phyloP scores from a whole-genome alignment of 139 green algal species.

The Chloropicon primus region DNA sequence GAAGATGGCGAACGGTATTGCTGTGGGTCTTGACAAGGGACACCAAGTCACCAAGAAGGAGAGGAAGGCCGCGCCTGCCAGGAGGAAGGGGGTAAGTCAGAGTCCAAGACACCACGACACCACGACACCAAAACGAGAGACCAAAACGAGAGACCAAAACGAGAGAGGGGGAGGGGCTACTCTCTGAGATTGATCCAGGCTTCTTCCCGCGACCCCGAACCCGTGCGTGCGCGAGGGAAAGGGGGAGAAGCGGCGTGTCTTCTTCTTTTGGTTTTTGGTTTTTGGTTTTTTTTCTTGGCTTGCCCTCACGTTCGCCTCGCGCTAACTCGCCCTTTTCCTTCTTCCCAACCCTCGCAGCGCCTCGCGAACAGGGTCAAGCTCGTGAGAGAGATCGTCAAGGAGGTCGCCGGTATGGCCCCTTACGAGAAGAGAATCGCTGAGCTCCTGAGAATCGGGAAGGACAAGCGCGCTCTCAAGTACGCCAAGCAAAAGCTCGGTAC shows the following conservation, averaged over 20 bases:
- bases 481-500: constrained; percentile 91
- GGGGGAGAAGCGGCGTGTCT: no score
- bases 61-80: constrained; percentile 29
- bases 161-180: no score
- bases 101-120: not conserved
- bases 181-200: no score
- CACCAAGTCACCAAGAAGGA: constrained; percentile 65
- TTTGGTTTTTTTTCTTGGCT: no score
- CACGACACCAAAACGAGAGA: no score
- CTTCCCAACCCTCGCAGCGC: not conserved
- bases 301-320: no score
- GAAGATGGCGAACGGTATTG: constrained; percentile 38
- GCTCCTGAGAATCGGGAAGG: constrained; percentile 77
- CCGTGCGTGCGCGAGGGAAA: no score
- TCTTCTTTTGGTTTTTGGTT: no score
- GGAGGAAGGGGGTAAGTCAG: constrained; percentile 62
- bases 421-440: constrained; percentile 90
- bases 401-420: constrained; percentile 82
- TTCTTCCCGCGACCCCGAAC: no score
- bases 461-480: constrained; percentile 93
- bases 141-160: no score
- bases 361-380: constrained; percentile 67
- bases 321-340: not conserved
- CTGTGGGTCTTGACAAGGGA: constrained; percentile 77
- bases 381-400: constrained; percentile 72